Evolutionary conservation across 495 filamentous ascomycete genomes (phyloP).

Genomic region (Aspergillus campestris): DNA sequence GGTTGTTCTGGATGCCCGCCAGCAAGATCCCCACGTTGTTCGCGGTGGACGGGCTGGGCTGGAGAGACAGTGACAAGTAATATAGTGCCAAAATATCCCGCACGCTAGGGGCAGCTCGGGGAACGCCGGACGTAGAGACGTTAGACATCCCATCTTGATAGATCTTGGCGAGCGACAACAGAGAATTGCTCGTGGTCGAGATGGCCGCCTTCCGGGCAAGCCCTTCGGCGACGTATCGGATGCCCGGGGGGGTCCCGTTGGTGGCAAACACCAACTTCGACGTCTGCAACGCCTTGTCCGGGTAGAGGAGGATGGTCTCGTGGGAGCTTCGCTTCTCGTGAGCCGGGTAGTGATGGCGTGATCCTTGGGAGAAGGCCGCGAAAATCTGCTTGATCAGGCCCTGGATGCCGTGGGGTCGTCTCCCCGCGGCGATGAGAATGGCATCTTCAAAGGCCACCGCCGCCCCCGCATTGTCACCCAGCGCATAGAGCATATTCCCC

Average conservation of each 20-base stretch:
- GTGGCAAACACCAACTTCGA: slow-evolving; percentile 74
- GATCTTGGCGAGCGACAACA: slow-evolving; percentile 93
- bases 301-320: slow-evolving; percentile 69
- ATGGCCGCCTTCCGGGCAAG: slow-evolving; percentile 71
- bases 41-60: slow-evolving; percentile 93
- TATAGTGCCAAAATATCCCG: slow-evolving; percentile 93
- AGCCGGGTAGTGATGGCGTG: slow-evolving; percentile 20
- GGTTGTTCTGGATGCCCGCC: slow-evolving; percentile 80
- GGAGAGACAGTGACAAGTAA: slow-evolving; percentile 89
- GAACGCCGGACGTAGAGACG: slow-evolving; percentile 49
- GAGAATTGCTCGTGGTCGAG: slow-evolving; percentile 90
- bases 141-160: slow-evolving; percentile 97
- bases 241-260: slow-evolving; percentile 74
- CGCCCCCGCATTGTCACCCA: slow-evolving; percentile 76
- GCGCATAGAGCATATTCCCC: slow-evolving; percentile 93
- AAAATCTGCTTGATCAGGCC: slow-evolving; percentile 78
- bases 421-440: slow-evolving; percentile 78
- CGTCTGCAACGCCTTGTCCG: slow-evolving; percentile 76
- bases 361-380: slow-evolving; percentile 49
- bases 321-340: slow-evolving; percentile 21
- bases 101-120: slow-evolving; percentile 62
- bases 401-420: slow-evolving; percentile 60
- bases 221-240: slow-evolving; percentile 65
- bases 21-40: slow-evolving; percentile 98
- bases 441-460: slow-evolving; percentile 93